Evolutionary conservation across 2,329 filamentous ascomycete species (phyloP), one percentile per base, ranked within the genome.

Genomic region (Diaporthe sp.): DNA sequence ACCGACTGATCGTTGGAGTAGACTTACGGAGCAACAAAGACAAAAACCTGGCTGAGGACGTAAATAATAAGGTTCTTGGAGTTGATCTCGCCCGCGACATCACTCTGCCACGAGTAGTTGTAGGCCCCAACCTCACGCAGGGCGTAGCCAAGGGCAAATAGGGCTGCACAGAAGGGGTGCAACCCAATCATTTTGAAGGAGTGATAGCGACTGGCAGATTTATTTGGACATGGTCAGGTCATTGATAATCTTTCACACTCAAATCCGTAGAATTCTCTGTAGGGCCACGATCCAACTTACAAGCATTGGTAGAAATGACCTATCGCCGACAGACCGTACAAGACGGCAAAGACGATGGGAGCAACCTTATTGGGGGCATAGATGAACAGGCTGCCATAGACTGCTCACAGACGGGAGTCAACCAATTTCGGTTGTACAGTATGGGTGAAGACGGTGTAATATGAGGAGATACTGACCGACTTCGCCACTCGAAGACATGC

Each of bases 341-440:
- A 77, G n/a, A 87, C 76, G 6, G 87, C 83, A 78, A 91, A 91
- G 61, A 89, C 77, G 27, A 90, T 84, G 0, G 90, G 88, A 0
- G 88, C 88, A 7, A 76, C 83, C 78, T 89, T 88, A 79, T 88
- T 89, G 0, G 90, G 90, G 19, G 85, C 85, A 75, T 91, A 91
- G 77, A 86, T 79, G 72, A 81, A 86, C 27, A 85, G 78, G 74
- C 84, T 86, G 15, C 50, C 50, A 17, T 53, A 53, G 15, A 53
- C 50, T 53, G 25, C 4, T 30, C 50, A 53, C 10, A 30, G 25
- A 25, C 9, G 44, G 22, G 44, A 25, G 10, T 0, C 1, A 19
- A 30, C 15, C 15, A 4, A 53, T 53, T 12, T 10, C 47, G 19
- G 17, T 13, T 25, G 2, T 17, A 9, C n/a, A 51, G 47, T 51